Evolutionary conservation across 1,284 basidiomycete genomes (phyloP).

Genomic region (Ustilago esculenta): DNA sequence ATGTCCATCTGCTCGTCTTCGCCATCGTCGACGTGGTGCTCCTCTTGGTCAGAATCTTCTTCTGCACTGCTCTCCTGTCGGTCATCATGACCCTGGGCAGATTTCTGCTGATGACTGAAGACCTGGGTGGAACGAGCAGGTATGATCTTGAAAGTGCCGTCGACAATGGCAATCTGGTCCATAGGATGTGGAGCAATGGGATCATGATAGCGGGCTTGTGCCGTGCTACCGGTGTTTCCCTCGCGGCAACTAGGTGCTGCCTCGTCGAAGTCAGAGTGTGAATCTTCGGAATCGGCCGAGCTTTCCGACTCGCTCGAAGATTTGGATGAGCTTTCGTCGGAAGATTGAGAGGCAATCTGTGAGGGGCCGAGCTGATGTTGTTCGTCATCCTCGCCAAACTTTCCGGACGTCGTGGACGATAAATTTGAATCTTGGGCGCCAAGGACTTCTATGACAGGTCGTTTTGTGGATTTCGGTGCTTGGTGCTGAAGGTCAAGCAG

Average conservation of each 20-base stretch:
- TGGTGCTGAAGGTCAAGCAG: conserved; percentile 21
- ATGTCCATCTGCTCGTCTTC: conserved; percentile 2
- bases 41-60: neutral
- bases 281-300: conserved; percentile 1
- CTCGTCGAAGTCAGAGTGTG: conserved; percentile 4
- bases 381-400: neutral
- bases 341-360: too few relatives aligned
- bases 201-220: neutral
- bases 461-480: conserved; percentile 8
- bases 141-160: conserved; percentile 31
- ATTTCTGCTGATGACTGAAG: neutral
- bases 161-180: conserved; percentile 37
- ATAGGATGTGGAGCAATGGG: conserved; percentile 15
- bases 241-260: neutral
- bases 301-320: conserved; percentile 10
- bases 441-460: conserved; percentile 33
- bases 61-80: conserved; percentile 1
- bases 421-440: neutral
- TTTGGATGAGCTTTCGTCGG: conserved; percentile 3
- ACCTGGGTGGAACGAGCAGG: conserved; percentile 5
- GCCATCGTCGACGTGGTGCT: neutral
- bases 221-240: neutral
- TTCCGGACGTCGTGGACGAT: neutral
- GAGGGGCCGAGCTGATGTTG: neutral
- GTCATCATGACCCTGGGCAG: neutral